A percentile compares a stretch with the other conserved stretches of the same genome.
These are phyloP conservation scores for Zasmidium angulare DNA, from an alignment of 2,329 filamentous ascomycete species.

Conservation along the genomic window DNA sequence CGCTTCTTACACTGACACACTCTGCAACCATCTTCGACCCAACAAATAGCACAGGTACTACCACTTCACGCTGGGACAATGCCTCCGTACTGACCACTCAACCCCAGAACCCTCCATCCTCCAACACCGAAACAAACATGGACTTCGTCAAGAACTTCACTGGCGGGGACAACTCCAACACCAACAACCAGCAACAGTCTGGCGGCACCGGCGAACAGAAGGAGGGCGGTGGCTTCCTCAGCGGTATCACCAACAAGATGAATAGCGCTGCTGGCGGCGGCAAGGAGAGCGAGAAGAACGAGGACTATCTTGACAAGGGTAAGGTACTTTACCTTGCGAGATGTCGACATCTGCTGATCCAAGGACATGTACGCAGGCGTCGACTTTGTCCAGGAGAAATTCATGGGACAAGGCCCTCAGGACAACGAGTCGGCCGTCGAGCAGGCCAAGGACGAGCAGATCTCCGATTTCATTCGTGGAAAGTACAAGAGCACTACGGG, in stretches of 20 bases:
- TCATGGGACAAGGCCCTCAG: constrained; percentile 69
- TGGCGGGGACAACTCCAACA: constrained; percentile 34
- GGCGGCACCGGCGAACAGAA: constrained; percentile 33
- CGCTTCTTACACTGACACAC: neutral
- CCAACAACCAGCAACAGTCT: constrained; percentile 14
- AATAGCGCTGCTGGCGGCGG: constrained; percentile 73
- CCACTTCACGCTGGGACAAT: neutral
- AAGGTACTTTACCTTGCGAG: constrained; percentile 14
- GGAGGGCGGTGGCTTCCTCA: constrained; percentile 48
- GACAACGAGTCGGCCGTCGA: constrained; percentile 69
- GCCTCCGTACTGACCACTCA: neutral
- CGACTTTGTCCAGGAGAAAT: constrained; percentile 74
- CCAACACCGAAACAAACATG: constrained; percentile 38
- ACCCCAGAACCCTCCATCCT: neutral
- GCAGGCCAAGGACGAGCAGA: constrained; percentile 80
- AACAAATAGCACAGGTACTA: neutral
- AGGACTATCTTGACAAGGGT: constrained; percentile 80
- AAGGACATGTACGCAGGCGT: constrained; percentile 53
- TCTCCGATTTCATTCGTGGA: constrained; percentile 68
- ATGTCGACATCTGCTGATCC: constrained; percentile 4
- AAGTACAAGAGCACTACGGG: constrained; percentile 71
- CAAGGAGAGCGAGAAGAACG: constrained; percentile 71
- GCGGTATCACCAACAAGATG: constrained; percentile 67
- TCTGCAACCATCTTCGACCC: neutral
- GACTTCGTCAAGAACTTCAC: constrained; percentile 46